Evolutionary conservation across 306 rosid genomes (phyloP).

Genomic region (Hippophae rhamnoides): DNA sequence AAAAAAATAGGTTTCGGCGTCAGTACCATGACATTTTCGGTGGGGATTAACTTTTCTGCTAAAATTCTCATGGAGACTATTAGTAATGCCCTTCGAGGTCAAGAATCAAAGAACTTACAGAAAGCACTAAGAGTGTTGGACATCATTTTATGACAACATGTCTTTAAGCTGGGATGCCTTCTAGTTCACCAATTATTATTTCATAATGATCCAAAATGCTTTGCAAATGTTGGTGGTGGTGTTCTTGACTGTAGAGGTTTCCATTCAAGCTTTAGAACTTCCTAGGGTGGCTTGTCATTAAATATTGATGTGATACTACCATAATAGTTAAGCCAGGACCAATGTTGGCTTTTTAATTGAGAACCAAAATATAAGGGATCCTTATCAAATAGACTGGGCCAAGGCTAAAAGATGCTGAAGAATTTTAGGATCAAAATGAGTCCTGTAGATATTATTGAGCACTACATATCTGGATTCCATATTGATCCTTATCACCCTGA

Average conservation of each 20-base stretch:
- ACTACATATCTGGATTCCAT: too few relatives aligned
- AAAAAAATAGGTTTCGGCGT: too few relatives aligned
- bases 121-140: slow-evolving; percentile 84
- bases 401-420: slow-evolving; percentile 80
- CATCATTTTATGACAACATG: slow-evolving; percentile 74
- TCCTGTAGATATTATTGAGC: slow-evolving; percentile 35
- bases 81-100: too few relatives aligned
- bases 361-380: slow-evolving; percentile 68
- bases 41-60: too few relatives aligned
- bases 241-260: slow-evolving; percentile 84
- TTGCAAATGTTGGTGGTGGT: slow-evolving; percentile 75
- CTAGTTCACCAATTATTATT: slow-evolving; percentile 83
- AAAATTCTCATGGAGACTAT: too few relatives aligned
- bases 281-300: too few relatives aligned
- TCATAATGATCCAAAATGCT: slow-evolving; percentile 53
- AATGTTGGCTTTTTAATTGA: slow-evolving; percentile 74
- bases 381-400: slow-evolving; percentile 57
- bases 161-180: slow-evolving; percentile 88
- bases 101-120: slow-evolving; percentile 68
- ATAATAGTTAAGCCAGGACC: slow-evolving; percentile 85
- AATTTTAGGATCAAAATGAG: slow-evolving; percentile 57
- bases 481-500: too few relatives aligned
- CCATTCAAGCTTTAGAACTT: slow-evolving; percentile 35
- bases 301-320: slow-evolving; percentile 71
- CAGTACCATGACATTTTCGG: too few relatives aligned